A percentile compares a stretch with the other conserved stretches of the same genome.
Conservation (phyloP, 352 stramenopile species). For the Globisporangium mamillatum region DNA sequence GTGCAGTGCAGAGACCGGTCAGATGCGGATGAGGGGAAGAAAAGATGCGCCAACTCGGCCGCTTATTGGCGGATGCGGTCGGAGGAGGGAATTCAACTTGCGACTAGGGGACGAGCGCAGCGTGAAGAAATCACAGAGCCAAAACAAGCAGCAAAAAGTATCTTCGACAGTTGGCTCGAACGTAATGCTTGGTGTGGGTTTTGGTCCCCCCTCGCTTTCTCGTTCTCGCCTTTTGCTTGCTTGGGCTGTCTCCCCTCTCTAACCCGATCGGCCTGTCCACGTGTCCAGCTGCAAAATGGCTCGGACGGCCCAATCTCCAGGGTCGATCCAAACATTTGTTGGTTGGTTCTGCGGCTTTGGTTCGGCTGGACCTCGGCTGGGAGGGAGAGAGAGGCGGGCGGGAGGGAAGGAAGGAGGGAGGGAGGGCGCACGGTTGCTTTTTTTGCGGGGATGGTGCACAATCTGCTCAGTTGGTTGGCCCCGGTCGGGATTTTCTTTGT, state of each 20-base stretch:
- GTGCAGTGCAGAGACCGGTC: background rate
- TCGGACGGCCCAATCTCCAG: too few relatives aligned
- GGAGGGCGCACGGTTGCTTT: background rate
- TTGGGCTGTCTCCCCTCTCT: background rate
- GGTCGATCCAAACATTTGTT: background rate
- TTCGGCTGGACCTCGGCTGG: background rate
- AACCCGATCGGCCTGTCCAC: background rate
- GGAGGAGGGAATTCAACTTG: slow-evolving; percentile 5
- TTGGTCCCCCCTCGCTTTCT: slow-evolving; percentile 12
- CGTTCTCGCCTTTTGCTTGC: background rate
- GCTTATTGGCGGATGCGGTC: slow-evolving; percentile 21
- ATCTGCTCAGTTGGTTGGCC: background rate
- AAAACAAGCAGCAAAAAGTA: slow-evolving; percentile 25
- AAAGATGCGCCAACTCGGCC: slow-evolving; percentile 24
- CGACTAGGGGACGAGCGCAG: slow-evolving; percentile 1
- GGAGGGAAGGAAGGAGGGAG: background rate
- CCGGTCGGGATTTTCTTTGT: background rate
- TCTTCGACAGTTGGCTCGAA: slow-evolving; percentile 20
- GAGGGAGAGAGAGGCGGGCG: background rate
- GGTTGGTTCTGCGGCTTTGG: background rate
- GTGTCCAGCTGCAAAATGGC: background rate
- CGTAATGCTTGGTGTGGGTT: background rate
- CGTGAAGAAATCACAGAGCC: background rate
- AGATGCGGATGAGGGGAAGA: background rate
- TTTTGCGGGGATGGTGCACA: background rate